These are phyloP conservation scores for Pseudogymnoascus sp. DNA, from an alignment of 2,329 filamentous ascomycete genomes.

Conservation along the genomic window DNA sequence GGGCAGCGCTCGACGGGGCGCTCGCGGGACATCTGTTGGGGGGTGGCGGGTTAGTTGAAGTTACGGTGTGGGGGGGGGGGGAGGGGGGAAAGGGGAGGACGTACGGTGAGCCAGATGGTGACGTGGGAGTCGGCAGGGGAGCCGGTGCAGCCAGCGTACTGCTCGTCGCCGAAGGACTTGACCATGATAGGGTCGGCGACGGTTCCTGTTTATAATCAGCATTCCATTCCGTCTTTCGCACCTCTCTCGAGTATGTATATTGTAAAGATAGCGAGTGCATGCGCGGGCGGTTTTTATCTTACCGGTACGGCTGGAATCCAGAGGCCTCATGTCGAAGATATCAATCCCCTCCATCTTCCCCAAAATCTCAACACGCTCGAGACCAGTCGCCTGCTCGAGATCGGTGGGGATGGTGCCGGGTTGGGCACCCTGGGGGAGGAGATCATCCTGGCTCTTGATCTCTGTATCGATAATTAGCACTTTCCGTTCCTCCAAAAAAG, in stretches of 20 bases:
- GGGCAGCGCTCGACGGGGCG: slow-evolving; percentile 91
- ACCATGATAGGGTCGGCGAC: slow-evolving; percentile 84
- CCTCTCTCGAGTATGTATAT: slow-evolving; percentile 12
- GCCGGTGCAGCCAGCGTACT: slow-evolving; percentile 94
- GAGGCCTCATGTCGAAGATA: slow-evolving; percentile 95
- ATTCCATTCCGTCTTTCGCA: slow-evolving; percentile 10
- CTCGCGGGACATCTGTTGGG: slow-evolving; percentile 65
- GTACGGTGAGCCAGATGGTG: slow-evolving; percentile 83
- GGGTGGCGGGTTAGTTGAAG: slow-evolving; percentile 10
- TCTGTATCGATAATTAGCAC: slow-evolving; percentile 45
- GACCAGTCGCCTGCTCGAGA: slow-evolving; percentile 89
- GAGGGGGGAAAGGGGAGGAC: slow-evolving; percentile 28
- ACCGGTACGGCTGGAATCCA: slow-evolving; percentile 86
- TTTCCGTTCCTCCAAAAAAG: neutral
- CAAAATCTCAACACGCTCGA: slow-evolving; percentile 96
- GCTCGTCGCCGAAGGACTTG: slow-evolving; percentile 88
- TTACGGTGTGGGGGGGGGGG: slow-evolving; percentile 2
- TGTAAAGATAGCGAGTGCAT: slow-evolving; percentile 19
- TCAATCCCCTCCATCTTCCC: slow-evolving; percentile 99
- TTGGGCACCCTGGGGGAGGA: slow-evolving; percentile 72
- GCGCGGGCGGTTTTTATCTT: slow-evolving; percentile 21
- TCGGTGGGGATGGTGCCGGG: slow-evolving; percentile 85
- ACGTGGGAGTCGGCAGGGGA: slow-evolving; percentile 85
- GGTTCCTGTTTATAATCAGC: slow-evolving; percentile 52
- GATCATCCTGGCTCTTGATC: slow-evolving; percentile 72